Evolutionary conservation across 176 grass and related monocot species (phyloP).

Genomic region (Aegilops longissima): DNA sequence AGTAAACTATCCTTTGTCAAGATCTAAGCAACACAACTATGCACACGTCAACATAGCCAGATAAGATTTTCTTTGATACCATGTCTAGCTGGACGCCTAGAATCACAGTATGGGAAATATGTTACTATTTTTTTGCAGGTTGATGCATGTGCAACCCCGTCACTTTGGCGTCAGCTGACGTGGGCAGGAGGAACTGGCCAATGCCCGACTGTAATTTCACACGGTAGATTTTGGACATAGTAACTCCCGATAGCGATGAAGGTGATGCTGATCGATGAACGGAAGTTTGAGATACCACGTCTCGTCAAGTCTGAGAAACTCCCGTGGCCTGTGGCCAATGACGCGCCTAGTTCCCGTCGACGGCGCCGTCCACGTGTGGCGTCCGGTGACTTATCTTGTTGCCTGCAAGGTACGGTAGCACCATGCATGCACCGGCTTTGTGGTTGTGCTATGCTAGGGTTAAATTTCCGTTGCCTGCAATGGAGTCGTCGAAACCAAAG

Average conservation of each 20-base stretch:
- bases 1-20: neutral
- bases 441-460: neutral
- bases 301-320: conserved; percentile 3
- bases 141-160: neutral
- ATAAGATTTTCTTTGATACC: neutral
- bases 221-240: neutral
- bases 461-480: neutral
- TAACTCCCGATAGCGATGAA: neutral
- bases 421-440: neutral
- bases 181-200: neutral
- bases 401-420: neutral
- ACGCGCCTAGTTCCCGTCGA: neutral
- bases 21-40: neutral
- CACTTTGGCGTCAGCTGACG: neutral
- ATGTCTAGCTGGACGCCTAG: neutral
- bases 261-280: neutral
- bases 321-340: neutral
- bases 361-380: neutral
- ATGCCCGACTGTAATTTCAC: neutral
- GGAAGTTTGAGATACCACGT: neutral
- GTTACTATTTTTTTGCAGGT: neutral
- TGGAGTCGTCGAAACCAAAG: conserved; percentile 14
- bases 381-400: neutral
- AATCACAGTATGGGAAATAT: neutral
- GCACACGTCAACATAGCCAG: neutral